These are phyloP conservation scores for Streptanthus diversifolius DNA, from an alignment of 345 rosid species.

Conservation along the genomic window DNA sequence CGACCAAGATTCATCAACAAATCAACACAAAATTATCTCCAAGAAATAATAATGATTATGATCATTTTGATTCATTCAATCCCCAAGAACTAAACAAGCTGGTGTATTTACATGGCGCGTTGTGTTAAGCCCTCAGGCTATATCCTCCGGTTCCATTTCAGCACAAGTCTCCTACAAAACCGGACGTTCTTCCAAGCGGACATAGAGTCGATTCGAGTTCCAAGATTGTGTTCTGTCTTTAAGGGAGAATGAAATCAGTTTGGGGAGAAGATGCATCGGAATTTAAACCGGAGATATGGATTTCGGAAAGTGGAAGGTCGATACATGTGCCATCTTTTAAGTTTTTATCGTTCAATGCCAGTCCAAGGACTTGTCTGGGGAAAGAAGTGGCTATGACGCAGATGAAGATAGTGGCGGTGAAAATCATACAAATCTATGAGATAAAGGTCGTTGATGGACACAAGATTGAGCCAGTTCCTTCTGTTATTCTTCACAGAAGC, in stretches of 20 bases:
- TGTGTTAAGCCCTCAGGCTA: constrained; percentile 29
- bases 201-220: constrained; percentile 22
- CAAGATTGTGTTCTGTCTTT: constrained; percentile 27
- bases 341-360: constrained; percentile 33
- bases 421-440: constrained; percentile 21
- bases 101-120: constrained; percentile 42
- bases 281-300: constrained; percentile 26
- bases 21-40: constrained; percentile 17
- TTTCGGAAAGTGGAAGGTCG: constrained; percentile 29
- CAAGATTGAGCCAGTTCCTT: constrained; percentile 19
- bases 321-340: constrained; percentile 25
- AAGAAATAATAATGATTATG: not conserved
- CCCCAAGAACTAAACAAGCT: constrained; percentile 22
- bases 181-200: constrained; percentile 30
- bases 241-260: constrained; percentile 33
- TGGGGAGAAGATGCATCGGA: constrained; percentile 30
- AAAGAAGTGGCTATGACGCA: constrained; percentile 30
- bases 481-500: constrained; percentile 33
- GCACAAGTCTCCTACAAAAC: constrained; percentile 27
- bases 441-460: constrained; percentile 32
- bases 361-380: constrained; percentile 39
- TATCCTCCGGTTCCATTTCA: constrained; percentile 35
- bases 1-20: constrained; percentile 33
- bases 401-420: constrained; percentile 30
- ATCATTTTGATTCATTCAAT: not conserved